Conservation (phyloP, 2,329 filamentous ascomycete genomes). For the Ceratocystis lukuohia region DNA sequence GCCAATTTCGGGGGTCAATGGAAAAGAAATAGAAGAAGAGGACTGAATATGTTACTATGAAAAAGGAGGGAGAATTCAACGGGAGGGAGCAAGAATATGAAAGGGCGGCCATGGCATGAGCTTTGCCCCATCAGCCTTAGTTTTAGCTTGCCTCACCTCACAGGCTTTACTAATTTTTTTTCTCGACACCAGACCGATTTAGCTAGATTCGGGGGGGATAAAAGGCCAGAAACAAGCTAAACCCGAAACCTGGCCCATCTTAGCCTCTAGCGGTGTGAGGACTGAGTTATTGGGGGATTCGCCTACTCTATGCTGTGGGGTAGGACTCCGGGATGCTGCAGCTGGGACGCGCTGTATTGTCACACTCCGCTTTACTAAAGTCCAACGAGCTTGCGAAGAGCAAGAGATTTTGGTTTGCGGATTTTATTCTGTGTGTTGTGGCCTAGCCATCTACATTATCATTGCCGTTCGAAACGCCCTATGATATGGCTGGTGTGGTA, state of each 20-base stretch:
- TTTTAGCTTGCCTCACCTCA: neutral
- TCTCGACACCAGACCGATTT: neutral
- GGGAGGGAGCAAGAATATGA: neutral
- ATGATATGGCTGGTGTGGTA: too few relatives aligned
- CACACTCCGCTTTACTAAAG: too few relatives aligned
- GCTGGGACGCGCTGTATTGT: too few relatives aligned
- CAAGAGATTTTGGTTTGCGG: too few relatives aligned
- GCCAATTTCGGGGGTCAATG: neutral
- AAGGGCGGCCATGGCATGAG: neutral
- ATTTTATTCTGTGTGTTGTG: too few relatives aligned
- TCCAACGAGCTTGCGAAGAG: too few relatives aligned
- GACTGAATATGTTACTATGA: neutral
- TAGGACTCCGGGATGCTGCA: too few relatives aligned
- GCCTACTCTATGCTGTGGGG: too few relatives aligned
- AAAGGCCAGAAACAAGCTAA: neutral
- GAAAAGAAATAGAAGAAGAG: neutral
- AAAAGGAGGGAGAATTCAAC: neutral
- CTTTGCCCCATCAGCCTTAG: conserved; percentile 1
- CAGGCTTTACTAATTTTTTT: neutral
- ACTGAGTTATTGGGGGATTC: too few relatives aligned
- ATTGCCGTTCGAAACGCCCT: too few relatives aligned
- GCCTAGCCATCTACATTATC: too few relatives aligned
- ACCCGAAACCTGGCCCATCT: neutral
- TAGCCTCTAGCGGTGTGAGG: neutral
- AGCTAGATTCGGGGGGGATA: neutral